phyloP scores from a whole-genome alignment of 1,284 basidiomycete genomes.

The Sutorius eximius region DNA sequence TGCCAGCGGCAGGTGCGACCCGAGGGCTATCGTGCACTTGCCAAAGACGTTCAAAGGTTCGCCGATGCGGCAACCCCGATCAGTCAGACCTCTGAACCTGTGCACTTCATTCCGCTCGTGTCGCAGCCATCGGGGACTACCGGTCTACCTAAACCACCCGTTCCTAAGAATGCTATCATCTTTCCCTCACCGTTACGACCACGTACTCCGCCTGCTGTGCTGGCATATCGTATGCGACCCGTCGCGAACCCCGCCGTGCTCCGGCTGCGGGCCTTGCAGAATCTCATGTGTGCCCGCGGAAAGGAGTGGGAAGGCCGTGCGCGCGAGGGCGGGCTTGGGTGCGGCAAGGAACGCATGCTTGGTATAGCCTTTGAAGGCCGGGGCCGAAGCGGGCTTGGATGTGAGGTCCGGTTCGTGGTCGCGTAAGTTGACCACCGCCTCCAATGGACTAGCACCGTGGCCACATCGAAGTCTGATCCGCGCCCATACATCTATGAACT shows the following conservation, averaged over 20 bases:
- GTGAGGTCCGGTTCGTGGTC: conserved; percentile 37
- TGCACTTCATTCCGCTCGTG: conserved; percentile 36
- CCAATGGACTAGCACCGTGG: not conserved
- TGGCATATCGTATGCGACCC: conserved; percentile 45
- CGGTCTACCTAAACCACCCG: conserved; percentile 6
- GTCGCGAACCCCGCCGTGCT: conserved; percentile 61
- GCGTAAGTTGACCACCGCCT: conserved; percentile 21
- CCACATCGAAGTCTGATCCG: not conserved
- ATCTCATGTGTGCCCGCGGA: conserved; percentile 43
- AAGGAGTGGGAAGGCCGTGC: conserved; percentile 47
- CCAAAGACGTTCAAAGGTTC: conserved; percentile 40
- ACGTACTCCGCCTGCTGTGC: conserved; percentile 28
- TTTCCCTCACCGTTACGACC: conserved; percentile 39
- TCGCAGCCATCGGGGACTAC: conserved; percentile 21
- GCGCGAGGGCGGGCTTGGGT: conserved; percentile 46
- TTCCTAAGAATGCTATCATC: conserved; percentile 21
- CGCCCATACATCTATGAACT: conserved; percentile 2
- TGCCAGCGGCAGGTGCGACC: conserved; percentile 33
- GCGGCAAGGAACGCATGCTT: conserved; percentile 56
- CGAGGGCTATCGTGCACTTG: conserved; percentile 46
- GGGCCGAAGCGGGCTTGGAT: conserved; percentile 50
- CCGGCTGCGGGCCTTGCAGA: conserved; percentile 56
- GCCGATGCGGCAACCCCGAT: conserved; percentile 14
- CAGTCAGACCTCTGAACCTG: conserved; percentile 22
- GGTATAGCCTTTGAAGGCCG: conserved; percentile 60